A percentile compares a stretch with the other conserved stretches of the same genome.
Conservation (phyloP, 1,284 basidiomycete species). For the Ganoderma lucidum region DNA sequence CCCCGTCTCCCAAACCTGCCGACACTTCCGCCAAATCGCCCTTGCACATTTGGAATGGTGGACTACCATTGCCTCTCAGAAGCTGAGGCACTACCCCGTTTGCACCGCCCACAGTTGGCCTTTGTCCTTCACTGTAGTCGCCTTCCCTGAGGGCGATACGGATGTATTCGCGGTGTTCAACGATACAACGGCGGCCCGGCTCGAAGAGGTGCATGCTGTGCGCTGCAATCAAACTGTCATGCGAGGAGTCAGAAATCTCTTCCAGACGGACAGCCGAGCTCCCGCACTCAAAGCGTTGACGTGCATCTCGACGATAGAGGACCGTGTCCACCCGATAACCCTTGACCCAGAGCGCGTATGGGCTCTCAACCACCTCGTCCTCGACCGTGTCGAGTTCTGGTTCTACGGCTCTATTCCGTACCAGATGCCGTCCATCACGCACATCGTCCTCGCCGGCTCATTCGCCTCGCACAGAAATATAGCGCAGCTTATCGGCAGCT, state of each 20-base stretch:
- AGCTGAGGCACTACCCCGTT: background rate
- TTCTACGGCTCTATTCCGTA: background rate
- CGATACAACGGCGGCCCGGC: background rate
- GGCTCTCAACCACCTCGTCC: conserved; percentile 7
- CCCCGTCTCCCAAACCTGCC: conserved; percentile 17
- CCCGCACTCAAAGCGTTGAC: conserved; percentile 13
- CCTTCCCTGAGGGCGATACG: background rate
- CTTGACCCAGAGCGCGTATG: background rate
- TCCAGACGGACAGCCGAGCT: background rate
- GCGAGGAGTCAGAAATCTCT: background rate
- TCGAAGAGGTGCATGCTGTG: conserved; percentile 12
- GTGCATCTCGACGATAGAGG: background rate
- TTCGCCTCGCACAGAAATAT: background rate
- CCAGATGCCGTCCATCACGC: conserved; percentile 7
- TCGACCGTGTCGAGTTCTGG: conserved; percentile 6
- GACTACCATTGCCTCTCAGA: conserved; percentile 7
- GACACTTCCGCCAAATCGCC: conserved; percentile 12
- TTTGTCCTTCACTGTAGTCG: background rate
- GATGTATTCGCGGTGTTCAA: background rate
- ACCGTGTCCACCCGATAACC: background rate
- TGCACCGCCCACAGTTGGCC: conserved; percentile 1
- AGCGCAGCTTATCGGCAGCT: background rate
- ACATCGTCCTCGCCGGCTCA: conserved; percentile 6
- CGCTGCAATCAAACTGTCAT: background rate
- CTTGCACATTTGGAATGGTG: conserved; percentile 11